These are phyloP conservation scores for Arthroderma uncinatum DNA, from an alignment of 2,329 filamentous ascomycete genomes.

Conservation along the genomic window DNA sequence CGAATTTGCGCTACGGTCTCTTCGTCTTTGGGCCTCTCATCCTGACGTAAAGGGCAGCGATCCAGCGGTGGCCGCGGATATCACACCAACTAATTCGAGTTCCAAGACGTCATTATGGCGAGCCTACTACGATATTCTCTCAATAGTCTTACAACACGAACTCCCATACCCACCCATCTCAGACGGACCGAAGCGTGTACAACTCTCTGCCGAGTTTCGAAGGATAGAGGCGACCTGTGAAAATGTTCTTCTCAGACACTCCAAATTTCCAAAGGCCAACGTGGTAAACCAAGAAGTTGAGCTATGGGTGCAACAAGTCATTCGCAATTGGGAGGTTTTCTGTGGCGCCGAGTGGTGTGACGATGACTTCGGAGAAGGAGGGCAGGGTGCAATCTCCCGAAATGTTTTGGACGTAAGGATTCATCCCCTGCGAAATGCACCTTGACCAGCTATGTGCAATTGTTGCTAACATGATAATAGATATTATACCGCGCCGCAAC, in stretches of 20 bases:
- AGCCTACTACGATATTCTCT: slow-evolving; percentile 71
- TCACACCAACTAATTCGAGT: slow-evolving; percentile 16
- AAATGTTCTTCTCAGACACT: slow-evolving; percentile 62
- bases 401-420: slow-evolving; percentile 57
- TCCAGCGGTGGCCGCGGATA: slow-evolving; percentile 14
- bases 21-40: slow-evolving; percentile 37
- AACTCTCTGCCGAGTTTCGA: slow-evolving; percentile 66
- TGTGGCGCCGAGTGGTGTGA: slow-evolving; percentile 72
- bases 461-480: slow-evolving; percentile 27
- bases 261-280: slow-evolving; percentile 72
- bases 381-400: slow-evolving; percentile 62
- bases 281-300: slow-evolving; percentile 71
- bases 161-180: slow-evolving; percentile 27
- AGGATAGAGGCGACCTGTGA: slow-evolving; percentile 72
- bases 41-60: slow-evolving; percentile 26
- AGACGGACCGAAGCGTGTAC: slow-evolving; percentile 41
- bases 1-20: slow-evolving; percentile 36
- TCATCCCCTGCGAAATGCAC: background rate
- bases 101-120: slow-evolving; percentile 56
- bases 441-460: background rate
- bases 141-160: slow-evolving; percentile 55
- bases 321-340: slow-evolving; percentile 74
- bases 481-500: slow-evolving; percentile 82
- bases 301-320: slow-evolving; percentile 64
- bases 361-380: slow-evolving; percentile 67